These are phyloP conservation scores for Boletus pseudo-olivaceus DNA, from an alignment of 768 basidiomycete species.

Conservation along the genomic window DNA sequence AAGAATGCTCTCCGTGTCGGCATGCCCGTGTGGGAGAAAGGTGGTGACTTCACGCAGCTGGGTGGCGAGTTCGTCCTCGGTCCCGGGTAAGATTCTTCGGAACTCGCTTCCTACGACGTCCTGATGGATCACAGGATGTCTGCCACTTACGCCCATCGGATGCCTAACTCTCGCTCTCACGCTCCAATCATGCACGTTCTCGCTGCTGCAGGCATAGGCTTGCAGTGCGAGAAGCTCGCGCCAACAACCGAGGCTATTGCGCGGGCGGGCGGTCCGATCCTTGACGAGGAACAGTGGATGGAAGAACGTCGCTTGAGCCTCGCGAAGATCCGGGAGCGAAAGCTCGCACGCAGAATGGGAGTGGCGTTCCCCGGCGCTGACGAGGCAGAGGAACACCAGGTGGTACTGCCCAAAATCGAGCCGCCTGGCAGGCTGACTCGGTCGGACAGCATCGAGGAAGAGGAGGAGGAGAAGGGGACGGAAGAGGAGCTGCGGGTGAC, in stretches of 20 bases:
- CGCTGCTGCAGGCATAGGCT: slow-evolving; percentile 50
- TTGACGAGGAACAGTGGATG: slow-evolving; percentile 35
- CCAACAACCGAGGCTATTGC: slow-evolving; percentile 1
- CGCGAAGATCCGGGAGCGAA: slow-evolving; percentile 30
- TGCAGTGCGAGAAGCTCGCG: slow-evolving; percentile 23
- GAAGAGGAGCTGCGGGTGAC: slow-evolving; percentile 5
- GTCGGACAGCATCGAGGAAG: slow-evolving; percentile 34
- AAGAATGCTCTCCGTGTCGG: slow-evolving; percentile 65
- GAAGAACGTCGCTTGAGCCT: slow-evolving; percentile 33
- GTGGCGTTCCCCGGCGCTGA: slow-evolving; percentile 16
- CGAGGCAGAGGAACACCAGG: slow-evolving; percentile 13
- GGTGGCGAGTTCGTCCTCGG: slow-evolving; percentile 88
- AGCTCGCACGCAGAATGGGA: slow-evolving; percentile 31
- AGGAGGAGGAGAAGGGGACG: slow-evolving; percentile 26
- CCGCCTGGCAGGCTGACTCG: slow-evolving; percentile 23
- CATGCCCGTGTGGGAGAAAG: slow-evolving; percentile 81
- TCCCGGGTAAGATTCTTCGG: slow-evolving; percentile 50
- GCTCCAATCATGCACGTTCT: slow-evolving; percentile 70
- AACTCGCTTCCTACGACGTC: not conserved
- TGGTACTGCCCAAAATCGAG: slow-evolving; percentile 18
- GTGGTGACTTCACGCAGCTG: slow-evolving; percentile 72
- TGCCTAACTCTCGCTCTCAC: slow-evolving; percentile 74
- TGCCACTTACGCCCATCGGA: slow-evolving; percentile 78
- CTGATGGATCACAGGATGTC: slow-evolving; percentile 42
- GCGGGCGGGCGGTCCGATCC: slow-evolving; percentile 3